Evolutionary conservation across 208 protist genomes (phyloP), one percentile per base, ranked within the genome.

Genomic region (Leishmania lainsoni): DNA sequence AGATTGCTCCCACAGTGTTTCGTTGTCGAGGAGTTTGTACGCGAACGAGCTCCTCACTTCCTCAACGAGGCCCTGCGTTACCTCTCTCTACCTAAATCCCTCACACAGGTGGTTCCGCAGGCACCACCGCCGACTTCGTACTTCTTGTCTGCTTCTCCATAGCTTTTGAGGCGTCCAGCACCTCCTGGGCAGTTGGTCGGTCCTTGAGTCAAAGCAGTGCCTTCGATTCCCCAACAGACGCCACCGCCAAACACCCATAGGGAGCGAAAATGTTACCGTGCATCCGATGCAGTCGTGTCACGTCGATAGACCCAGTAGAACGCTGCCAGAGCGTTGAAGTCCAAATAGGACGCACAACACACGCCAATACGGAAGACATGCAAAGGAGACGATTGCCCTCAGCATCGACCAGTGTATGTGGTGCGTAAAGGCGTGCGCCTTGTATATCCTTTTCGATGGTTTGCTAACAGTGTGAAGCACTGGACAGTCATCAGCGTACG

Each of bases 81-180:
- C 73, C 20, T 78, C 72, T 63, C 87, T 79, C 76, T 83, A 89
- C 32, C 58, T 42, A 75, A 83, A 88, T 68, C 88, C 80, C 76
- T 89, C 83, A 84, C 88, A 91, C 65, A 89, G 79, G 84, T 89
- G 78, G 10, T 86, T 86, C 86, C 22, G 85, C 69, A 12, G 88
- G 76, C 5, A 79, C 80, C 3, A 81, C 79, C 1, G 86, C 68
- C 32, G 12, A 26, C 75, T 80, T 83, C 2, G 78, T 59, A 35
- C 49, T 71, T 4, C 4, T 45, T 45, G 0, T 45, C 42, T 45
- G 42, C 42, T 45, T 45, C 42, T 72, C 81, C n/a, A 89, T 59
- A 29, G 32, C 81, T 6, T 79, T 75, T 78, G 89, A 89, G 6
- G 78, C 70, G 32, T 48, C 32, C 35, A 85, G 70, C n/a, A 74